A percentile compares a stretch with the other conserved stretches of the same genome.
phyloP scores from a whole-genome alignment of 345 rosid species.

The Eucalyptus fibrosa region DNA sequence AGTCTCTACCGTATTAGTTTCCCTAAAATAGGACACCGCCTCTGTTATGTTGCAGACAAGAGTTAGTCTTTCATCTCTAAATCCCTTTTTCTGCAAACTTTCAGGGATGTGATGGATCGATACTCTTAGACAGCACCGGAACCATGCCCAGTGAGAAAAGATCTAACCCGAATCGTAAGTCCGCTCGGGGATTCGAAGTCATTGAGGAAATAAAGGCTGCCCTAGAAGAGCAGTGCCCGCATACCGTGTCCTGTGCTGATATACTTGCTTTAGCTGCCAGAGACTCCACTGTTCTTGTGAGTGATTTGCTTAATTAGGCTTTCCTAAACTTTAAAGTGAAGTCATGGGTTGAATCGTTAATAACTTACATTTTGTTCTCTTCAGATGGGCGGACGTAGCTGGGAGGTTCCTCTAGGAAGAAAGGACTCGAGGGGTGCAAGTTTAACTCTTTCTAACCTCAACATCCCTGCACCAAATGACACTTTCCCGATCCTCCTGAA shows the following conservation, averaged over 20 bases:
- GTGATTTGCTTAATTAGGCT: background rate
- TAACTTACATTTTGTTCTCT: background rate
- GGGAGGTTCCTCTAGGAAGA: conserved; percentile 83
- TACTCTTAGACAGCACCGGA: conserved; percentile 57
- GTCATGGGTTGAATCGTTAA: background rate
- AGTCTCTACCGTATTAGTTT: background rate
- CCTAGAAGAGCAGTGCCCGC: conserved; percentile 61
- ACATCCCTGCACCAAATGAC: conserved; percentile 61
- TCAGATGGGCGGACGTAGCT: conserved; percentile 71
- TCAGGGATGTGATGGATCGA: conserved; percentile 86
- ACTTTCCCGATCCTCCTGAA: conserved; percentile 47
- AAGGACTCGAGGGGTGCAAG: conserved; percentile 67
- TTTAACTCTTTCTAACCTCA: conserved; percentile 60
- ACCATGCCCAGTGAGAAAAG: conserved; percentile 51
- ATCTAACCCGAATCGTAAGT: conserved; percentile 58
- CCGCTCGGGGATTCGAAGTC: conserved; percentile 75
- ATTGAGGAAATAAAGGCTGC: conserved; percentile 69
- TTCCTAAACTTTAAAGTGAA: background rate
- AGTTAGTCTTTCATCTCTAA: background rate
- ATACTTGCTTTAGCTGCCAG: conserved; percentile 68
- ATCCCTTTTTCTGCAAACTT: background rate
- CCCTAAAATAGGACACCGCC: background rate
- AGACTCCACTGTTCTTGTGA: conserved; percentile 79
- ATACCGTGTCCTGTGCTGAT: conserved; percentile 86
- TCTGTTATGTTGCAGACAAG: background rate